Evolutionary conservation across 1,284 basidiomycete species (phyloP), one percentile per base, ranked within the genome.

Genomic region (Tremellales sp.): DNA sequence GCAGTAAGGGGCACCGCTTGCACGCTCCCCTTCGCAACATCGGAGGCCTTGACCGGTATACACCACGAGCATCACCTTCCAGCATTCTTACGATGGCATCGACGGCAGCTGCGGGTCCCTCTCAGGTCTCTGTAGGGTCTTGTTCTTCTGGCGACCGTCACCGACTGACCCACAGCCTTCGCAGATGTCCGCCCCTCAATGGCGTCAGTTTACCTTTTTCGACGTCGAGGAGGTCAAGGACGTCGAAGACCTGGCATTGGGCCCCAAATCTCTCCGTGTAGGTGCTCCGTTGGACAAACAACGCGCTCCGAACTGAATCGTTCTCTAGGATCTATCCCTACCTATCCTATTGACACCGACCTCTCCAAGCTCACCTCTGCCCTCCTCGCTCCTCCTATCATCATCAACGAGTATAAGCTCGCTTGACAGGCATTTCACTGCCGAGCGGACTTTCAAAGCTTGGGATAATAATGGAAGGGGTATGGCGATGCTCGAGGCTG

Each of bases 401-500:
- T 70, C 66, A 0, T 57, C 61, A 2, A 58, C 48, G 10, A 43
- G 36, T 2, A 66, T 72, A 24, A 56, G 57, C 4, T 27, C 71
- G 2, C 76, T 94, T 22, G 83, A 85, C 66, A 76, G 80, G 21
- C 81, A 86, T 33, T 90, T 93, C 65, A 82, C 85, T 53, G 75
- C 83, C 0, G 69, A 77, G n/a, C 77, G 76, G 41, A 83, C 81
- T 36, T 93, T 88, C 83, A 71, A 84, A 42, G 87, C 84, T 9
- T 87, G 91, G 74, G 78, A 80, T 7, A 77, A 76, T 14, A 86
- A 61, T 32, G 63, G 67, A 1, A 48, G 66, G 7, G 57, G 59
- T 2, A 60, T 54, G 8, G 57, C 57, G 1, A 38, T 92, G 79
- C 78, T 79, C 0, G 87, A 91, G 71, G 78, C 80, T 37, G 82